These are phyloP conservation scores for Macadamia integrifolia DNA, from an alignment of 164 flowering plant species.

Conservation along the genomic window DNA sequence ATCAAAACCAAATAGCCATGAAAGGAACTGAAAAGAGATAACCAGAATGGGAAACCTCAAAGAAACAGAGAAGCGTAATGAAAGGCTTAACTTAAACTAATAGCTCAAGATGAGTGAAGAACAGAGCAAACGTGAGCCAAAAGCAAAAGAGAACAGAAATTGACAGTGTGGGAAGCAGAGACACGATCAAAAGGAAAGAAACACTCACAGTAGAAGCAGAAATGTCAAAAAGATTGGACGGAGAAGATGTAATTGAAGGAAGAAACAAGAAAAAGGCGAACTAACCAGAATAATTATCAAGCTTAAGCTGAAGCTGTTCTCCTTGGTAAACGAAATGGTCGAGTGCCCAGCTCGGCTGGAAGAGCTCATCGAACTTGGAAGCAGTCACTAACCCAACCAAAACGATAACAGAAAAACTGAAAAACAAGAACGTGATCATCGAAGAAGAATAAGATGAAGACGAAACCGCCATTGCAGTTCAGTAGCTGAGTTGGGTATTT, in stretches of 20 bases:
- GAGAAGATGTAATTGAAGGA: not conserved
- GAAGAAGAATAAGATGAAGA: not conserved
- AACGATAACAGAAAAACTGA: conserved; percentile 20
- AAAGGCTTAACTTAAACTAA: too few species aligned
- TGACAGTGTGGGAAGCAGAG: not conserved
- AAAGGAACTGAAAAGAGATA: too few species aligned
- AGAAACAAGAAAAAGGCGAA: not conserved
- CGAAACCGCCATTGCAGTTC: conserved; percentile 2
- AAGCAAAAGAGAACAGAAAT: not conserved
- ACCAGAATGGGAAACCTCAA: too few species aligned
- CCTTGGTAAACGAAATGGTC: conserved; percentile 75
- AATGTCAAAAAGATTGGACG: not conserved
- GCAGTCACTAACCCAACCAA: conserved; percentile 27
- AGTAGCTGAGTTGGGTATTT: not conserved
- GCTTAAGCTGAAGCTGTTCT: conserved; percentile 70
- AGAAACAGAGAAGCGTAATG: too few species aligned
- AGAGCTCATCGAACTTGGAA: conserved; percentile 65
- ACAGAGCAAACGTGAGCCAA: not conserved
- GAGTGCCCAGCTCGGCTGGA: conserved; percentile 71
- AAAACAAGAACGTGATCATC: conserved; percentile 5
- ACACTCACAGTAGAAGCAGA: not conserved
- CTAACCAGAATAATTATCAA: conserved; percentile 74
- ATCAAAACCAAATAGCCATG: too few species aligned
- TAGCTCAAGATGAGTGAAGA: not conserved
- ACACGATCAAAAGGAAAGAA: not conserved